phyloP scores from a whole-genome alignment of 345 rosid genomes.

The Euclidium syriacum region DNA sequence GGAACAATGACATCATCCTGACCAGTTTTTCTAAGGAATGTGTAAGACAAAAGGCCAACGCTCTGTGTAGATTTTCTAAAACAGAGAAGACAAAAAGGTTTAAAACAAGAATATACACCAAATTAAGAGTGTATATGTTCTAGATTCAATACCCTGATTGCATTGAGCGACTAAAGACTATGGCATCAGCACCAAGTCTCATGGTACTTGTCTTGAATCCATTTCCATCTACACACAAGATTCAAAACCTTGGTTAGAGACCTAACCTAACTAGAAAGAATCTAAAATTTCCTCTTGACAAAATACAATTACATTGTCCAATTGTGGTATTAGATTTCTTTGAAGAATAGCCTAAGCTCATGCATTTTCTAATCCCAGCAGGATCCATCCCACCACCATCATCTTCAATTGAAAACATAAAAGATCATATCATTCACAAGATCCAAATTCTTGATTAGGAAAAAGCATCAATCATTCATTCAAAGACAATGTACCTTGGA shows the following conservation, averaged over 20 bases:
- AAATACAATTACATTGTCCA: slow-evolving; percentile 66
- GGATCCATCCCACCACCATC: slow-evolving; percentile 99
- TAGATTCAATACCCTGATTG: slow-evolving; percentile 44
- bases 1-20: slow-evolving; percentile 97
- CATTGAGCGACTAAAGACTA: slow-evolving; percentile 67
- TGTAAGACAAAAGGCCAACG: slow-evolving; percentile 85
- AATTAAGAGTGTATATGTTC: not conserved
- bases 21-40: slow-evolving; percentile 70
- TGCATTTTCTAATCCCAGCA: slow-evolving; percentile 67
- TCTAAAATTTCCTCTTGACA: not conserved
- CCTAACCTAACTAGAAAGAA: slow-evolving; percentile 6
- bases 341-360: slow-evolving; percentile 96
- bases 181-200: slow-evolving; percentile 92
- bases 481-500: slow-evolving; percentile 47
- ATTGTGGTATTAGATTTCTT: slow-evolving; percentile 83
- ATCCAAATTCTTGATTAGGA: not conserved
- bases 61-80: slow-evolving; percentile 83
- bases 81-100: slow-evolving; percentile 15
- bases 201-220: slow-evolving; percentile 99
- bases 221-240: slow-evolving; percentile 70
- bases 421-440: not conserved
- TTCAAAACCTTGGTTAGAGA: not conserved
- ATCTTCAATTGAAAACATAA: slow-evolving; percentile 41
- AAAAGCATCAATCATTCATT: not conserved
- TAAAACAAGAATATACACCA: not conserved